Percentiles rank a stretch among this genome's conserved stretches.
phyloP scores from a whole-genome alignment of 306 rosid genomes.

The Lagenaria siceraria region DNA sequence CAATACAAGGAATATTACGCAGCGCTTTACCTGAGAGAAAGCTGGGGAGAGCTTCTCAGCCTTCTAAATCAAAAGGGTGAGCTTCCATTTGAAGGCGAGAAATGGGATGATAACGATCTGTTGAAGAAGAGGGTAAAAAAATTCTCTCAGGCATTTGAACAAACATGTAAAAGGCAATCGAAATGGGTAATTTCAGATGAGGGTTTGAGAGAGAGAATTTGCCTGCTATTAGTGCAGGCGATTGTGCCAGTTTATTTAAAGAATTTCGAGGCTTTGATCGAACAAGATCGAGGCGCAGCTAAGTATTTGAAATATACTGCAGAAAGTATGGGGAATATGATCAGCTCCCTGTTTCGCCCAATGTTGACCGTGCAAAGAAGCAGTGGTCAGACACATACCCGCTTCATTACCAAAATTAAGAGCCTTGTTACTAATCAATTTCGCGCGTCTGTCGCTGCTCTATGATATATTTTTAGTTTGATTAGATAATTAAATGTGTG shows the following conservation, averaged over 20 bases:
- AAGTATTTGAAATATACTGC: constrained; percentile 38
- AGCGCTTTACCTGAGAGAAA: constrained; percentile 56
- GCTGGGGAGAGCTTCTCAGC: constrained; percentile 53
- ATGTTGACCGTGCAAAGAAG: constrained; percentile 14
- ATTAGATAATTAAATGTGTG: too few species aligned
- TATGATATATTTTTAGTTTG: background rate
- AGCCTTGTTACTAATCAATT: constrained; percentile 27
- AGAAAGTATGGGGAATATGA: constrained; percentile 44
- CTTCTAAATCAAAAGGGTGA: constrained; percentile 26
- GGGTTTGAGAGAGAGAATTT: constrained; percentile 38
- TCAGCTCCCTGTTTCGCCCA: constrained; percentile 44
- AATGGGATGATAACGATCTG: constrained; percentile 19
- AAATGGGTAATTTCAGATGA: constrained; percentile 54
- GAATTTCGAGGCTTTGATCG: constrained; percentile 29
- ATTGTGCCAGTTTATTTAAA: constrained; percentile 53
- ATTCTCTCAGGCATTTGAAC: constrained; percentile 51
- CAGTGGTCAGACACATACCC: constrained; percentile 21
- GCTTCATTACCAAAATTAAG: constrained; percentile 36
- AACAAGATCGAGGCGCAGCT: constrained; percentile 35
- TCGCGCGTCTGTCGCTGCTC: constrained; percentile 26
- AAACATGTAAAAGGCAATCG: constrained; percentile 45
- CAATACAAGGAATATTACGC: constrained; percentile 73
- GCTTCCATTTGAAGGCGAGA: constrained; percentile 12
- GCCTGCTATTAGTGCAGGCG: constrained; percentile 49
- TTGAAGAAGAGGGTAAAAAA: constrained; percentile 32